Evolutionary conservation across 192 early-diverging fungal species (phyloP), one percentile per base, ranked within the genome.

Genomic region (Thoreauomyces humboldtii): DNA sequence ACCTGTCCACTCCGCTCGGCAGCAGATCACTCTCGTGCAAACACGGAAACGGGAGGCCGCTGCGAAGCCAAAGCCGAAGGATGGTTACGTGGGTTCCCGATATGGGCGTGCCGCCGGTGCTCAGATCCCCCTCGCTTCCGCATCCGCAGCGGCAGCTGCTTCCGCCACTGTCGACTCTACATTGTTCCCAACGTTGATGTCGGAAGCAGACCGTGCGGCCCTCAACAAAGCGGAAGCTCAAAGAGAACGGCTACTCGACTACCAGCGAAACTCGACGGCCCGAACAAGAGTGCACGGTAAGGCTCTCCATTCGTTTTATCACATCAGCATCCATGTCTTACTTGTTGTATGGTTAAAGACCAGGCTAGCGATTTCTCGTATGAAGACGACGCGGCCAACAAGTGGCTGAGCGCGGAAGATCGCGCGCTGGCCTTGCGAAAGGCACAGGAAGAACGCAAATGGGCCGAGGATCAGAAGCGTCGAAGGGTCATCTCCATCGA

Each of bases 351-450:
- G 9, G 15, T 29, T 9, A 48, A 22, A 76, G 78, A 81, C 36
- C 43, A 44, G 2, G 75, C 79, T 4, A 70, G 69, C 53, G 79
- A 81, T 57, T 81, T 81, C 52, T 70, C 77, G 41, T 70, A 61
- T 34, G 28, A 67, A 28, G 56, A 62, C 29, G 71, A 69, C 28
- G 60, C 53, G 4, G 29, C 38, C 19, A 76, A 82, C 50, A 77
- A 74, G 43, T 82, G 80, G 80, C 53, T 81, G 15, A 72, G 67
- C 29, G 45, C 63, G 4, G 80, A 82, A 55, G 75, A 82, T 50
- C 59, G 80, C 1, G 78, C 73, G 12, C 33, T 73, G n/a, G 77
- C 80, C 0, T 19, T 73, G 29, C 65, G 64, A 44, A 71, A 71
- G 38, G 42, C 52, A 21, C 70, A 75, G 32, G 77, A 82, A 43